Evolutionary conservation across 192 early-diverging fungal species (phyloP).

Genomic region (Coemansia biformis): DNA sequence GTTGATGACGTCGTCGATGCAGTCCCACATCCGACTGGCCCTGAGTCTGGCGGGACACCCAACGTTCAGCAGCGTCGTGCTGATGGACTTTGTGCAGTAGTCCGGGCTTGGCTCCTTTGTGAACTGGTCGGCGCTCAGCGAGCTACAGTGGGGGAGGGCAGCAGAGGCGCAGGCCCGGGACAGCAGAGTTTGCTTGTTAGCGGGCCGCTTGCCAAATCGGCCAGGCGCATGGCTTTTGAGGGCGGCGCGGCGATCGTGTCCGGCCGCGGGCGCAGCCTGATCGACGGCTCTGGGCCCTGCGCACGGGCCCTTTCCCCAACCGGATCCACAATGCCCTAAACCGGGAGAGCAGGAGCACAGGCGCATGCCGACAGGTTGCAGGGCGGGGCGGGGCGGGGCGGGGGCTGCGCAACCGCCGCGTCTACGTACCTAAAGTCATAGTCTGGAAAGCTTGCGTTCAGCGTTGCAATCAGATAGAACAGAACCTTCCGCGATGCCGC

Average conservation of each 20-base stretch:
- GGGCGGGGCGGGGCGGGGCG: neutral
- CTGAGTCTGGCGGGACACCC: conserved; percentile 51
- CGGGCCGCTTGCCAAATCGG: too few species aligned
- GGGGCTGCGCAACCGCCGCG: conserved; percentile 8
- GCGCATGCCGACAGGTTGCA: too few species aligned
- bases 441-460: conserved; percentile 95
- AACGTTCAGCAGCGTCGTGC: conserved; percentile 78
- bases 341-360: too few species aligned
- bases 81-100: conserved; percentile 76
- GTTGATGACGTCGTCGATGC: conserved; percentile 77
- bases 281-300: too few species aligned
- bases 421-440: conserved; percentile 90
- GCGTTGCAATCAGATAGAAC: conserved; percentile 90
- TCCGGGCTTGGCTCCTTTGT: conserved; percentile 63
- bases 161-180: too few species aligned
- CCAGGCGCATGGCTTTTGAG: too few species aligned
- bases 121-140: conserved; percentile 50
- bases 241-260: too few species aligned
- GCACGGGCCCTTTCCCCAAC: too few species aligned
- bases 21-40: conserved; percentile 71
- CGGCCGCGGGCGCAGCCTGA: too few species aligned
- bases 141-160: conserved; percentile 21
- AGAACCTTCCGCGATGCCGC: conserved; percentile 78
- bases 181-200: too few species aligned
- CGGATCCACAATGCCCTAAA: neutral